Evolutionary conservation across 352 stramenopile genomes (phyloP), one percentile per base, ranked within the genome.

Genomic region (Phytophthora pisi): DNA sequence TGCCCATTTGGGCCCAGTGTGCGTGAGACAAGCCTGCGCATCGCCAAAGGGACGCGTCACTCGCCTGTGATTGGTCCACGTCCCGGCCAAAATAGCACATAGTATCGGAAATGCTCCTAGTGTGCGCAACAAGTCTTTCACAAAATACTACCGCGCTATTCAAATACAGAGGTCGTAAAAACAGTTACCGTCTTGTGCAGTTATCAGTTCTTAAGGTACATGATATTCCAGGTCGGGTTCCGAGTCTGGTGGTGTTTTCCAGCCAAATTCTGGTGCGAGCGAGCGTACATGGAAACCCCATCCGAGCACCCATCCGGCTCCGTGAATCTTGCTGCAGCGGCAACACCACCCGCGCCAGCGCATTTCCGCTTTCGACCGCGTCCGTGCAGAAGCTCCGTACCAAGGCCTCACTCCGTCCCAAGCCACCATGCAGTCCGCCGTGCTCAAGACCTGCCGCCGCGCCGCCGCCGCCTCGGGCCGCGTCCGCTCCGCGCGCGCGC

Each of bases 291-390:
- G 4, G 1, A 18, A 52, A 57, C 61, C 61, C 61, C 24, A 68
- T 62, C 61, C 3, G 18, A 0, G 26, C 26, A 7, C 26, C 26
- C 26, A 30, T 30, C 26, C 26, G 26, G 5, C 26, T 30, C 2
- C 7, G 4, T 3, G 45, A 68, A 68, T 68, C 61, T 67, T 61
- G 60, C 59, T 13, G 31, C 58, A 57, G 40, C 30, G 20, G 18
- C 28, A 31, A 13, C n/a, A 30, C 26, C 26, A 30, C 20, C 20
- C 20, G 9, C 30, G n/a, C 10, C 40, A 42, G 18, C 36, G 28
- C 68, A 75, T 68, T 75, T 68, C 49, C 34, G 26, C 43, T 72
- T 75, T 75, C 51, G 57, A 57, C 23, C 28, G 24, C 40, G 26
- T 59, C 18, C 40, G 31, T 40, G 24, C 36, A 36, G 31, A 36